Conservation (phyloP, 805 yeast genomes). For the Ogataea polymorpha region DNA sequence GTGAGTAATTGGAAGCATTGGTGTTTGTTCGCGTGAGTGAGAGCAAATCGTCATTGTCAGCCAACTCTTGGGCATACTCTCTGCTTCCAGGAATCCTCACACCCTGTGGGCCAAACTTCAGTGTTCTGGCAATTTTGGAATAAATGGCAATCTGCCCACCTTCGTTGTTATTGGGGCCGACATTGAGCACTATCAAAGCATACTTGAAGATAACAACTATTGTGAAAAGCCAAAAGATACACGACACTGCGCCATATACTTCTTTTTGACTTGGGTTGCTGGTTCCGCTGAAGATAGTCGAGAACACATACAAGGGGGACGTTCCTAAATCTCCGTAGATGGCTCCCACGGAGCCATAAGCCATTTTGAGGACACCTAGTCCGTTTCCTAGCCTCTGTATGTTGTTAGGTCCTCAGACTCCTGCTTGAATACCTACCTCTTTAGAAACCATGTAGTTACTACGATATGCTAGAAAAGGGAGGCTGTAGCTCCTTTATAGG, state of each 20-base stretch:
- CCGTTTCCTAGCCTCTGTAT: slow-evolving; percentile 7
- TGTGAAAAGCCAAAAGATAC: slow-evolving; percentile 54
- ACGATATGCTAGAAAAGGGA: background rate
- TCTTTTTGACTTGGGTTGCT: slow-evolving; percentile 37
- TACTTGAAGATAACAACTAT: slow-evolving; percentile 53
- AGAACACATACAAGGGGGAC: slow-evolving; percentile 52
- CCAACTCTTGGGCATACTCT: slow-evolving; percentile 1
- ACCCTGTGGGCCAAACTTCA: slow-evolving; percentile 46
- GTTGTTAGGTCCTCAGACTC: background rate
- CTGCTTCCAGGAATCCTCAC: slow-evolving; percentile 39
- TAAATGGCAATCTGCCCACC: slow-evolving; percentile 67
- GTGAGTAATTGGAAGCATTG: slow-evolving; percentile 20
- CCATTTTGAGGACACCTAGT: slow-evolving; percentile 5
- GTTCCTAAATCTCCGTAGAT: slow-evolving; percentile 65
- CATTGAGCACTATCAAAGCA: slow-evolving; percentile 42
- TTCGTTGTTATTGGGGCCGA: slow-evolving; percentile 58
- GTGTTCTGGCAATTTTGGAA: slow-evolving; percentile 49
- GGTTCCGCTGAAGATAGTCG: slow-evolving; percentile 33
- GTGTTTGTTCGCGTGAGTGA: slow-evolving; percentile 40
- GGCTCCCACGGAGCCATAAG: slow-evolving; percentile 47
- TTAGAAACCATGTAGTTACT: background rate
- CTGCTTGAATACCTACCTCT: background rate
- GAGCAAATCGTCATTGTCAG: slow-evolving; percentile 32
- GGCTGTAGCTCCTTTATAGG: background rate
- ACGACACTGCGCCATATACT: slow-evolving; percentile 48